Conservation (phyloP, 768 basidiomycete species). For the Lentinula edodes region DNA sequence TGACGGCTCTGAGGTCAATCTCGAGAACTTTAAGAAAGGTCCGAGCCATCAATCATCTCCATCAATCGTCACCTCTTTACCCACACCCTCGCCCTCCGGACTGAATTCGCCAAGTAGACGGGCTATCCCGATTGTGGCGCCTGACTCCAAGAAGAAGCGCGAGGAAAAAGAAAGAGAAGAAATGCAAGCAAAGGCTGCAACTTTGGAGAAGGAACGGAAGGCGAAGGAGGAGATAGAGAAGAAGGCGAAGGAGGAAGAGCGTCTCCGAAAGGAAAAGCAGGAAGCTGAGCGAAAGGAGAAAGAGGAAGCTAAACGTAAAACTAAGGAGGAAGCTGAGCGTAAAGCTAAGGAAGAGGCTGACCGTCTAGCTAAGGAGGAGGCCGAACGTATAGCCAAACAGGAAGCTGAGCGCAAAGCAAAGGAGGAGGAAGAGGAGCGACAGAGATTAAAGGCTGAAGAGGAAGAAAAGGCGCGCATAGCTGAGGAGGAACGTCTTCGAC, state of each 20-base stretch:
- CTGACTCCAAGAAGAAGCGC: constrained; percentile 47
- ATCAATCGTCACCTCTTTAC: constrained; percentile 21
- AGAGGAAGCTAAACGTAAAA: constrained; percentile 30
- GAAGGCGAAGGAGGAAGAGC: constrained; percentile 43
- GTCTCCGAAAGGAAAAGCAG: constrained; percentile 30
- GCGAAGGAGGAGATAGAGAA: constrained; percentile 31
- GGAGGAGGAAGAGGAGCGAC: constrained; percentile 24
- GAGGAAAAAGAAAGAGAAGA: constrained; percentile 36
- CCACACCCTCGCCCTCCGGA: constrained; percentile 30
- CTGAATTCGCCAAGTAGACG: constrained; percentile 27
- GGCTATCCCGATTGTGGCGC: constrained; percentile 60
- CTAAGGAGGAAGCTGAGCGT: constrained; percentile 24
- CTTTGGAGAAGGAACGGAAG: constrained; percentile 20
- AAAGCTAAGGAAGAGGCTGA: constrained; percentile 18
- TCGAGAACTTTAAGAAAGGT: constrained; percentile 51
- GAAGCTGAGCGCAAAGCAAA: constrained; percentile 35
- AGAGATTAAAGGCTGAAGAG: constrained; percentile 20
- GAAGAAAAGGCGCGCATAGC: constrained; percentile 19
- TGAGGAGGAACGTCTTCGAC: constrained; percentile 44
- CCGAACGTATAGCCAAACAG: constrained; percentile 38
- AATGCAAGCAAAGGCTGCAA: constrained; percentile 29
- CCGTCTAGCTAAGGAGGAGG: constrained; percentile 30
- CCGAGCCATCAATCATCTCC: constrained; percentile 34
- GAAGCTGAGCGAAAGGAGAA: constrained; percentile 24
- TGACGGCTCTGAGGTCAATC: constrained; percentile 59